Base-by-base conservation (phyloP, 129 eudicot species). In the Pseudognaphalium luteoalbum region DNA sequence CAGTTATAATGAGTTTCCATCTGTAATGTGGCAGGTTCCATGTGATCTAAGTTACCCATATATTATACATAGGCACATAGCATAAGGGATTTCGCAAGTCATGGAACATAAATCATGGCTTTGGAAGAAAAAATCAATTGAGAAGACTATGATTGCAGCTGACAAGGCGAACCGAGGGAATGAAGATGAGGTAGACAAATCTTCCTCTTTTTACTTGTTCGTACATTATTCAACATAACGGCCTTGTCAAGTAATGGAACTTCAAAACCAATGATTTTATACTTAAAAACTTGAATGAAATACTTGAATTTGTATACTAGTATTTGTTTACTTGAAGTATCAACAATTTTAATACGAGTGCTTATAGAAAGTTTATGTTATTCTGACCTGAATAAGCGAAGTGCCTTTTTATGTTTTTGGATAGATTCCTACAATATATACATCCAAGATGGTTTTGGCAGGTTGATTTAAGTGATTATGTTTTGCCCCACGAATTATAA, bases 51-150 rank as follows among this genome's bases (percentile, higher is more conserved):
- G 78, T 14, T 34, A 44, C 73, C 66, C 66, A 11, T 15, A 19
- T 2, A 7, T 63, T 73, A 61, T 75, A 74, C 66, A 17, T 42
- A 42, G 15, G 54, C 72, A 74, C 66, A 17, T 42, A 42, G 15
- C 61, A 54, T 9, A 42, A 42, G 50, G 15, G 50, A 14, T 42
- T 42, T 42, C 50, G 10, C 50, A 4, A 42, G 50, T 9, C 77
- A 82, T 80, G 91, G 97, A 90, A 62, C 79, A 87, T 37, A 88
- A 90, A 59, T 78, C 93, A 63, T 90, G 97, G 94, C 85, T 75
- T 71, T 88, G 97, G 97, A 91, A 88, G 86, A 86, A 83, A 86
- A 91, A 68, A 66, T 88, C 97, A 52, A 73, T 86, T 2, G 94
- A 86, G 76, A 86, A 86, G 84, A 84, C 87, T 17, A 78, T 81